Evolutionary conservation across 768 basidiomycete genomes (phyloP).

Genomic region (Boletus rubroflammeus): DNA sequence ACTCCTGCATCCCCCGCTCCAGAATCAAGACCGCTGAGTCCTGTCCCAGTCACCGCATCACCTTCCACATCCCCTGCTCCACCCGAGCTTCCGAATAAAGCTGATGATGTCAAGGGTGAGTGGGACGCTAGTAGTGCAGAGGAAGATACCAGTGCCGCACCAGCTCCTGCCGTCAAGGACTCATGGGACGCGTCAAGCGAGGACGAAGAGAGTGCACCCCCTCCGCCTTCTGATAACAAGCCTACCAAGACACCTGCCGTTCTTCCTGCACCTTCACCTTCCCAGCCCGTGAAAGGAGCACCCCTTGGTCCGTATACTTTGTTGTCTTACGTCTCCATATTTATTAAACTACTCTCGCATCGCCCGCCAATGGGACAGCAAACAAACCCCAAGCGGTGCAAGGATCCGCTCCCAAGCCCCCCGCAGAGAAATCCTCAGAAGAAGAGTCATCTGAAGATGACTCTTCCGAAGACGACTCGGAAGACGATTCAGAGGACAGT

Average conservation of each 20-base stretch:
- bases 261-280: background rate
- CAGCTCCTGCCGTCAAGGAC: constrained; percentile 41
- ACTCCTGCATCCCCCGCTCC: constrained; percentile 45
- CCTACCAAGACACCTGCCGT: constrained; percentile 6
- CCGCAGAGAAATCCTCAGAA: constrained; percentile 25
- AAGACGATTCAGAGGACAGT: constrained; percentile 45
- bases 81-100: constrained; percentile 24
- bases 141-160: constrained; percentile 30
- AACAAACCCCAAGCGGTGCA: constrained; percentile 24
- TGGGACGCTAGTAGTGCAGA: constrained; percentile 52
- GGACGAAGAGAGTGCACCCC: constrained; percentile 40
- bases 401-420: constrained; percentile 26
- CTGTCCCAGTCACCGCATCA: constrained; percentile 23
- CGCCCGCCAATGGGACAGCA: constrained; percentile 4
- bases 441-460: constrained; percentile 41
- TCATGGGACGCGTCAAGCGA: constrained; percentile 72
- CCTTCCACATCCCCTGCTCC: constrained; percentile 25
- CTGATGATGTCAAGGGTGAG: constrained; percentile 43
- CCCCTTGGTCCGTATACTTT: constrained; percentile 9
- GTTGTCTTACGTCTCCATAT: background rate
- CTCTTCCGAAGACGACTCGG: constrained; percentile 45
- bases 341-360: constrained; percentile 1
- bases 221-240: constrained; percentile 15
- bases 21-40: constrained; percentile 51
- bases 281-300: constrained; percentile 4